phyloP scores from a whole-genome alignment of 179 eudicot species.

The Silene noctiflora region DNA sequence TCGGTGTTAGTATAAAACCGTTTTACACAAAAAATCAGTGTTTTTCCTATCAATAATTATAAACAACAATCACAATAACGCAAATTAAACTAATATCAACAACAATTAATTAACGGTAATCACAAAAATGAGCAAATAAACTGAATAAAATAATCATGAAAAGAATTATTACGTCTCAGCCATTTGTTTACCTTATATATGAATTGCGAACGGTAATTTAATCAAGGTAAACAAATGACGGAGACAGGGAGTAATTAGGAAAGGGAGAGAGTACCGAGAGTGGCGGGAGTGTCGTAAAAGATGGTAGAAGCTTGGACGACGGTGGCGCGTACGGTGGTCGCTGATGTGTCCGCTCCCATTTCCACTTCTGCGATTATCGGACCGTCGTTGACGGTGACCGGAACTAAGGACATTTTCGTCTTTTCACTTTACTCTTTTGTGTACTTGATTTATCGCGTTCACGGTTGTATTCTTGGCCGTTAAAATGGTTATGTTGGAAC shows the following conservation, averaged over 20 bases:
- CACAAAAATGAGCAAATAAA: no score
- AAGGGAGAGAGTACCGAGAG: conserved; percentile 48
- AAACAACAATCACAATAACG: neutral
- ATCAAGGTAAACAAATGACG: no score
- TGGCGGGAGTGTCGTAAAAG: conserved; percentile 78
- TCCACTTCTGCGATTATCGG: conserved; percentile 71
- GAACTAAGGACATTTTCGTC: conserved; percentile 45
- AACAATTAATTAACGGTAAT: no score
- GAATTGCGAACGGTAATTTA: no score
- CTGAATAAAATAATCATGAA: neutral
- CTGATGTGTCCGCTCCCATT: conserved; percentile 56
- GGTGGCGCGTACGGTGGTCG: conserved; percentile 81
- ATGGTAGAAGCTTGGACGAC: conserved; percentile 61
- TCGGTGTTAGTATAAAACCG: no score
- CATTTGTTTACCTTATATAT: no score
- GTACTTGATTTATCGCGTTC: no score
- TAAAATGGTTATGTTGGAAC: neutral
- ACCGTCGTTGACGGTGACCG: conserved; percentile 24
- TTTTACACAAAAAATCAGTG: no score
- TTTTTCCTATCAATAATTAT: no score
- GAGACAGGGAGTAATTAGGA: neutral
- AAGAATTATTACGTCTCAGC: neutral
- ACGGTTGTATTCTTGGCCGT: neutral
- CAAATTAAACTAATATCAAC: neutral
- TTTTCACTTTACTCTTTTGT: neutral